Base-by-base conservation (phyloP, 495 filamentous ascomycete species). In the Daldinia caldariorum region DNA sequence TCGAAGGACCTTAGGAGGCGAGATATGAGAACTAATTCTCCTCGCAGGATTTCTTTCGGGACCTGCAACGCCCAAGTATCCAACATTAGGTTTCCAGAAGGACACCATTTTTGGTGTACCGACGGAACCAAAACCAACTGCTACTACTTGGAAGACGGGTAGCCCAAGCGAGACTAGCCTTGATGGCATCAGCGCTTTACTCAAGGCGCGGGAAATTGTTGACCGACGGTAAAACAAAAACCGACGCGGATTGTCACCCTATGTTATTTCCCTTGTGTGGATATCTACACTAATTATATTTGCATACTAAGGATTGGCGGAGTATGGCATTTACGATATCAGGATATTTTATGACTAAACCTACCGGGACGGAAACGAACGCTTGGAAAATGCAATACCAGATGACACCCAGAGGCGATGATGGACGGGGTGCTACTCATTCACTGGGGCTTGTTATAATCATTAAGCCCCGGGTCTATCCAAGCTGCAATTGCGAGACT, bases 151-250 rank as follows among this genome's bases (percentile, higher is more conserved):
- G 4, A 74, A 63, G 8, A 22, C 58, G 22, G 29, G 9, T 34
- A 47, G 31, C 35, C 32, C 29, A 9, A 49, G 37, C 12, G 74
- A 73, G 1, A 57, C 49, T 38, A 74, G 69, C 20, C 70, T 84
- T n/a, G 83, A 85, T 49, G 83, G 83, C 1, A 84, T 87, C 71
- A 85, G 79, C 64, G 85, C 85, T 14, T 71, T 87, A n/a, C 72
- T 87, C 2, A 80, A 74, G 53, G 85, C 85, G 3, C 84, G 84
- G 43, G 84, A 87, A 62, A 86, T 86, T 54, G 83, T 86, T 37
- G 79, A 84, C 58, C 80, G 81, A n/a, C 79, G 81, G 34, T 72
- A 37, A 50, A 58, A 18, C 32, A 32, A 26, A 38, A 43, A 54
- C 43, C n/a, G 38, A 12, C 53, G 7, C 32, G 8, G 16, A 16